Evolutionary conservation across 2,329 filamentous ascomycete genomes (phyloP), one percentile per base, ranked within the genome.

Genomic region (Hypoxylon sp.): DNA sequence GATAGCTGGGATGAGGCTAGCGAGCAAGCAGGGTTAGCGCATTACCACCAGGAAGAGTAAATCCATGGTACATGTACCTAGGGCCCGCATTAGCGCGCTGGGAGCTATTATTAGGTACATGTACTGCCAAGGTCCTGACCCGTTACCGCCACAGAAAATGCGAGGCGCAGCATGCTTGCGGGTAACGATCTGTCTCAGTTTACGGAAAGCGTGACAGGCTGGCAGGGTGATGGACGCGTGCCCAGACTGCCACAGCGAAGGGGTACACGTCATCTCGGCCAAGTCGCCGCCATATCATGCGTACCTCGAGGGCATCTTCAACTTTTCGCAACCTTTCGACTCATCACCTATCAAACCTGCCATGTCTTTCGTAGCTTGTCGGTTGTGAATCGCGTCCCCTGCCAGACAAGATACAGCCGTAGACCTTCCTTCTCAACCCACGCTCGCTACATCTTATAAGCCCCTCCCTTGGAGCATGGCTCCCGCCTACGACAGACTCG

Each of bases 391-490:
- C 41, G 33, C 26, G 7, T 29, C 27, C 26, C 8, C n/a, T 29
- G 18, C 18, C 6, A 24, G n/a, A 27, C 6, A 26, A 27, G 15
- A 46, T 13, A 24, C 17, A 48, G 29, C 3, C 33, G 38, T 26
- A 55, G 21, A 49, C 45, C n/a, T 24, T 60, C 41, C 40, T 55
- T 50, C 48, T 7, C 37, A 46, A 38, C 6, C 6, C 33, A 47
- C 41, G 11, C 31, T 60, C 57, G 33, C 46, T 60, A 33, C 13
- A 35, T 23, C 18, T 20, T 17, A 42, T n/a, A n/a, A n/a, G n/a
- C n/a, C n/a, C n/a, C n/a, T n/a, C n/a, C n/a, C n/a, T 8, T 47
- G 29, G 9, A 58, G 33, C 17, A 72, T 72, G 70, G 68, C 69
- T 48, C 70, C 70, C 50, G 52, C 70, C 37, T 37, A 51, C 37